A percentile compares a stretch with the other conserved stretches of the same genome.
These are phyloP conservation scores for Fibroporia radiculosa DNA, from an alignment of 768 basidiomycete species.

Conservation along the genomic window DNA sequence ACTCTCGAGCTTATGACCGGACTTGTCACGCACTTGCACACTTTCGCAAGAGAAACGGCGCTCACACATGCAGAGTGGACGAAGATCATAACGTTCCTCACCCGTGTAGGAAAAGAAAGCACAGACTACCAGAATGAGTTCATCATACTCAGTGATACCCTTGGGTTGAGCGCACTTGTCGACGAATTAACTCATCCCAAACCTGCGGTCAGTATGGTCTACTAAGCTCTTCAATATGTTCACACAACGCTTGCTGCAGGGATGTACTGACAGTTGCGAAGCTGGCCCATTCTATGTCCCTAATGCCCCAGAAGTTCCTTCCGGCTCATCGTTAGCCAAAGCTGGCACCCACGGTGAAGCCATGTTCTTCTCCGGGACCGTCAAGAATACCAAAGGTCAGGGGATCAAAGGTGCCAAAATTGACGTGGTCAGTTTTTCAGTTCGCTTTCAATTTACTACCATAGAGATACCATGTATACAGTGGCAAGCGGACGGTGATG, in stretches of 20 bases:
- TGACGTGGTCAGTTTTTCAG: constrained; percentile 24
- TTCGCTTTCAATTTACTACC: background rate
- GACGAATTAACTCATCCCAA: constrained; percentile 30
- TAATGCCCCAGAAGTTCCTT: constrained; percentile 24
- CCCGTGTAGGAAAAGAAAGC: constrained; percentile 31
- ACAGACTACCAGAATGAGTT: constrained; percentile 31
- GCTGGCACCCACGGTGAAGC: constrained; percentile 23
- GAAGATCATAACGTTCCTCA: constrained; percentile 29
- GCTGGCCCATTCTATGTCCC: constrained; percentile 28
- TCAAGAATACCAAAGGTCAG: constrained; percentile 29
- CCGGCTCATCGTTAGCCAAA: constrained; percentile 20
- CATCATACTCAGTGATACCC: constrained; percentile 31
- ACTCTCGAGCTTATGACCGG: constrained; percentile 24
- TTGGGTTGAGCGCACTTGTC: constrained; percentile 30
- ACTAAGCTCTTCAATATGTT: background rate
- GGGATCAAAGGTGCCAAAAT: constrained; percentile 24
- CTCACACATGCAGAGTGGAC: constrained; percentile 34
- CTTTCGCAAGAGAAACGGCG: constrained; percentile 29
- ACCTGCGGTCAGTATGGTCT: constrained; percentile 16
- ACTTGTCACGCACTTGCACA: constrained; percentile 28
- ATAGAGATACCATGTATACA: constrained; percentile 1
- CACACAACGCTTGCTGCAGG: constrained; percentile 9
- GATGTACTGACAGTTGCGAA: constrained; percentile 26
- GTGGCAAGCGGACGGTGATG: constrained; percentile 36
- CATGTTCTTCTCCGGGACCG: constrained; percentile 27